Percentiles rank a stretch among this genome's conserved stretches.
These are phyloP conservation scores for Pseudogymnoascus sp. DNA, from an alignment of 2,329 filamentous ascomycete genomes.

Conservation along the genomic window DNA sequence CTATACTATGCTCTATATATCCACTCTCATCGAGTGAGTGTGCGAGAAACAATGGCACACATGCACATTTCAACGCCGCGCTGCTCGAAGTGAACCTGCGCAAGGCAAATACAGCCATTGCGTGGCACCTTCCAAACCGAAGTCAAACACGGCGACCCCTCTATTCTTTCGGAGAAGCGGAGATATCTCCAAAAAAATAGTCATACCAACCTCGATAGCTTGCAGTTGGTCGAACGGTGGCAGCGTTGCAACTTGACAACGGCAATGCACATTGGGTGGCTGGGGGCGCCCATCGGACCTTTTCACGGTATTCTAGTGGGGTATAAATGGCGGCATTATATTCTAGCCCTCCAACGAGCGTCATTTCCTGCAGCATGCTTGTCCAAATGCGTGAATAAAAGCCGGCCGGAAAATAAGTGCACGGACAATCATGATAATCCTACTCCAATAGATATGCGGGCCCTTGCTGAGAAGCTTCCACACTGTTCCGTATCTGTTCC, in stretches of 20 bases:
- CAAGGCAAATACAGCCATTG: background rate
- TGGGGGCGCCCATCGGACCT: background rate
- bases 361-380: background rate
- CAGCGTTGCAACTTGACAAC: background rate
- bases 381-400: background rate
- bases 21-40: background rate
- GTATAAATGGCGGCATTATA: background rate
- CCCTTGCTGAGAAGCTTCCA: background rate
- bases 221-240: background rate
- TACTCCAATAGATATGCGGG: background rate
- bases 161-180: background rate
- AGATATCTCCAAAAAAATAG: background rate
- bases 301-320: background rate
- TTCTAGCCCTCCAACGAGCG: background rate
- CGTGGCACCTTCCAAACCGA: background rate
- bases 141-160: background rate
- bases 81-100: background rate
- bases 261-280: background rate
- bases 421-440: background rate
- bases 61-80: background rate
- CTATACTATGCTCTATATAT: background rate
- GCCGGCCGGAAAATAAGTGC: background rate
- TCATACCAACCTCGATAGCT: background rate
- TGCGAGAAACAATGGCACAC: background rate
- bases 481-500: background rate